Evolutionary conservation across 805 yeast species (phyloP).

Genomic region (Brettanomyces bruxellensis): DNA sequence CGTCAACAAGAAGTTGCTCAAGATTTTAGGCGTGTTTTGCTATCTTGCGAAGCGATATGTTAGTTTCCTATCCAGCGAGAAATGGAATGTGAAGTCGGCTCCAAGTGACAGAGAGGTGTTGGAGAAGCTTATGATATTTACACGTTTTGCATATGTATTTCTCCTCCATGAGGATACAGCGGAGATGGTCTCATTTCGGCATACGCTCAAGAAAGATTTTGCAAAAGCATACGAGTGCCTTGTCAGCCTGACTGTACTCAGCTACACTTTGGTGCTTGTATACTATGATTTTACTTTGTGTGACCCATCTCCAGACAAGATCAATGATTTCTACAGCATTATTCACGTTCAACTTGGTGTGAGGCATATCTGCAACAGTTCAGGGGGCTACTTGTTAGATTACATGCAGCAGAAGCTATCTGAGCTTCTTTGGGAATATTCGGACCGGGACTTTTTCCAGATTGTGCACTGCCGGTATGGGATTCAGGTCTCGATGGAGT

Average conservation of each 20-base stretch:
- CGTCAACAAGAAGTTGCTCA: conserved; percentile 36
- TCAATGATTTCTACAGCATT: conserved; percentile 41
- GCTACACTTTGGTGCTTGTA: conserved; percentile 28
- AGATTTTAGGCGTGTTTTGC: conserved; percentile 45
- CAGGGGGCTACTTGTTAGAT: conserved; percentile 52
- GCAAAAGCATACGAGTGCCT: conserved; percentile 33
- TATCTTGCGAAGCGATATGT: conserved; percentile 35
- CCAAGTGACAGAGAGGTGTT: conserved; percentile 8
- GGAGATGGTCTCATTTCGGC: conserved; percentile 25
- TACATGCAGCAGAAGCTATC: conserved; percentile 49
- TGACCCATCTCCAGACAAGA: conserved; percentile 13
- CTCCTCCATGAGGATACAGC: conserved; percentile 46
- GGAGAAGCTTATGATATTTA: conserved; percentile 21
- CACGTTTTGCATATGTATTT: conserved; percentile 38
- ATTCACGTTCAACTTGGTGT: conserved; percentile 70
- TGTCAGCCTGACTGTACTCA: conserved; percentile 34
- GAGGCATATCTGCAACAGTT: conserved; percentile 58
- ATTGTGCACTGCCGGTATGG: conserved; percentile 74
- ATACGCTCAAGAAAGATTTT: conserved; percentile 36
- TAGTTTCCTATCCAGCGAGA: conserved; percentile 14
- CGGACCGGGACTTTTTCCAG: conserved; percentile 69
- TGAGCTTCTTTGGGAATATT: conserved; percentile 29
- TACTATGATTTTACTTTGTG: conserved; percentile 24
- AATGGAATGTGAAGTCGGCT: conserved; percentile 26
- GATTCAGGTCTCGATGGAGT: conserved; percentile 48